These are phyloP conservation scores for Pyrenophora seminiperda DNA, from an alignment of 2,329 filamentous ascomycete genomes.

Conservation along the genomic window DNA sequence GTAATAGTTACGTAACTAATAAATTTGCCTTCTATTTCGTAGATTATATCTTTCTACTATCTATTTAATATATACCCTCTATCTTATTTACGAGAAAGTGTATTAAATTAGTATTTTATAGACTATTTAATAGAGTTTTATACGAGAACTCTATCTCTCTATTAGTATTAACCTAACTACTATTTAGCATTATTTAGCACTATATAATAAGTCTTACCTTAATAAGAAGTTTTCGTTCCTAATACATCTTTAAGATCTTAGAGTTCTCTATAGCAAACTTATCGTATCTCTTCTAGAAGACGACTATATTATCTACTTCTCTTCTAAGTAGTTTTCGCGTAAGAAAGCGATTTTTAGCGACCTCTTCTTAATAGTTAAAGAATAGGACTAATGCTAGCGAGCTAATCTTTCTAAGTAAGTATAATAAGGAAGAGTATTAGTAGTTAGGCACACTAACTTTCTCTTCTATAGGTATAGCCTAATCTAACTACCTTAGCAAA, in stretches of 20 bases:
- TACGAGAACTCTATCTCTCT: constrained; percentile 7
- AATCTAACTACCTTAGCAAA: constrained; percentile 5
- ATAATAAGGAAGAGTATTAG: no score
- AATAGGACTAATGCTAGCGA: constrained; percentile 7
- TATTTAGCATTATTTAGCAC: not conserved
- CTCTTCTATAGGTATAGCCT: constrained; percentile 7
- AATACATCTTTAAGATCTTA: no score
- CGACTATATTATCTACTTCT: constrained; percentile 2
- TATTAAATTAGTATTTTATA: not conserved
- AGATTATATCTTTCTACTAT: not conserved
- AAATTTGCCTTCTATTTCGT: not conserved
- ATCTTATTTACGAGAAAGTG: not conserved
- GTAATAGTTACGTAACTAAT: not conserved
- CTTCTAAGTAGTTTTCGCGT: constrained; percentile 8
- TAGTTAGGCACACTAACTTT: not conserved
- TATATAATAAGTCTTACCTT: constrained; percentile 1
- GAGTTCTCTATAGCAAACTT: constrained; percentile 2
- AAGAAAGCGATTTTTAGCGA: constrained; percentile 7
- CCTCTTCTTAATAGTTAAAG: constrained; percentile 6
- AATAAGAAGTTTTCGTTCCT: not conserved
- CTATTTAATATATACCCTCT: not conserved
- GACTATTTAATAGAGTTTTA: not conserved
- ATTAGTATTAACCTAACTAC: constrained; percentile 4
- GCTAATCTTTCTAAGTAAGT: not conserved
- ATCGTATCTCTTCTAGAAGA: constrained; percentile 1